Evolutionary conservation across 495 filamentous ascomycete species (phyloP).

Genomic region (Staphylotrichum longicolle): DNA sequence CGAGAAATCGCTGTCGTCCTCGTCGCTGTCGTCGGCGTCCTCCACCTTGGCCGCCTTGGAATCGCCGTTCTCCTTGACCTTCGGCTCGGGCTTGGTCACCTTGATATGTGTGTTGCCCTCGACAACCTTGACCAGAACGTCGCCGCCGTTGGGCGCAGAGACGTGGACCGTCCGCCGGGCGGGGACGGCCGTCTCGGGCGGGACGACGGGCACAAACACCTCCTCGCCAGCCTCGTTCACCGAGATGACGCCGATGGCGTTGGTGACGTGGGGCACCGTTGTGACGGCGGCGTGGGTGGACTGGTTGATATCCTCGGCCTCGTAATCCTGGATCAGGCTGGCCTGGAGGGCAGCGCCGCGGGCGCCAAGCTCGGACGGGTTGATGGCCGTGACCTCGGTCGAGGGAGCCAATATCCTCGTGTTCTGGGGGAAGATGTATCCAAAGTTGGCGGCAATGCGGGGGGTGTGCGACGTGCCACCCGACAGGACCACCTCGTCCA

Average conservation of each 20-base stretch:
- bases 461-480: constrained; percentile 93
- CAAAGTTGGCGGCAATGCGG: constrained; percentile 75
- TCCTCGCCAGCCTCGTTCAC: constrained; percentile 59
- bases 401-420: constrained; percentile 81
- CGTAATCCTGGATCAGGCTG: constrained; percentile 86
- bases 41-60: constrained; percentile 41
- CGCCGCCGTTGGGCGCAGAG: constrained; percentile 70
- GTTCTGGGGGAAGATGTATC: constrained; percentile 73
- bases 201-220: constrained; percentile 73
- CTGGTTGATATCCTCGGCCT: constrained; percentile 89
- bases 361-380: constrained; percentile 86
- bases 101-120: constrained; percentile 88
- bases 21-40: constrained; percentile 50
- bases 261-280: constrained; percentile 81
- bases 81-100: constrained; percentile 78
- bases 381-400: constrained; percentile 72
- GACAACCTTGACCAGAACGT: constrained; percentile 80
- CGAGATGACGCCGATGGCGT: constrained; percentile 84
- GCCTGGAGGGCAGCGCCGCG: constrained; percentile 95
- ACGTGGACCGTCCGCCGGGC: constrained; percentile 80
- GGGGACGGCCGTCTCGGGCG: constrained; percentile 84
- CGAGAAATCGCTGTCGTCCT: constrained; percentile 57
- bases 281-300: constrained; percentile 95
- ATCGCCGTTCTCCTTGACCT: constrained; percentile 64
- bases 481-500: constrained; percentile 91